Conservation (phyloP, 192 early-diverging fungal species). For the Backusella tarrabulga region DNA sequence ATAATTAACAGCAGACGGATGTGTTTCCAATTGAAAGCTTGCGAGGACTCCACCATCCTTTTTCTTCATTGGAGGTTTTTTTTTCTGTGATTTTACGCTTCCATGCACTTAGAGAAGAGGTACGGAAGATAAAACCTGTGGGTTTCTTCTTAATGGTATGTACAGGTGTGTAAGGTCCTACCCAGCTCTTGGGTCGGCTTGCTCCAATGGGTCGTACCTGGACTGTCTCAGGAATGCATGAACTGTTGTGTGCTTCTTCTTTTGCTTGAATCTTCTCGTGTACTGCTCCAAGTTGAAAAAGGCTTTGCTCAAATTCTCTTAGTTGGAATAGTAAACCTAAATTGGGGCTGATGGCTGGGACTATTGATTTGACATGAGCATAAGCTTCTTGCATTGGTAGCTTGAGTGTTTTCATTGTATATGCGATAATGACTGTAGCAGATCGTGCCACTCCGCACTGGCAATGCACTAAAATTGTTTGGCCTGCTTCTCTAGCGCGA, state of each 20-base stretch:
- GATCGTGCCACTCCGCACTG: conserved; percentile 89
- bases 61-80: background rate
- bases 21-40: conserved; percentile 7
- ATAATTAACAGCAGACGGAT: conserved; percentile 1
- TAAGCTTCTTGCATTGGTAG: conserved; percentile 68
- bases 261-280: background rate
- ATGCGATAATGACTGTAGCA: conserved; percentile 83
- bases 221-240: conserved; percentile 4
- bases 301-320: conserved; percentile 57
- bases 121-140: background rate
- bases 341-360: conserved; percentile 81
- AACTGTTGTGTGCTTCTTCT: background rate
- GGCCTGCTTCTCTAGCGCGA: conserved; percentile 45
- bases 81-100: background rate
- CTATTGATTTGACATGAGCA: conserved; percentile 67
- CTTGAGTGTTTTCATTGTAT: conserved; percentile 74
- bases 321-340: conserved; percentile 80
- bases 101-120: conserved; percentile 3
- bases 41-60: conserved; percentile 2
- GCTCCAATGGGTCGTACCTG: background rate
- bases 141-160: conserved; percentile 5
- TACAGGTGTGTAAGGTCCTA: background rate
- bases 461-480: conserved; percentile 81
- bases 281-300: background rate
- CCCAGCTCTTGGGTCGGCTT: background rate